Evolutionary conservation across 2,329 filamentous ascomycete genomes (phyloP).

Genomic region (Lizonia empirigonia): DNA sequence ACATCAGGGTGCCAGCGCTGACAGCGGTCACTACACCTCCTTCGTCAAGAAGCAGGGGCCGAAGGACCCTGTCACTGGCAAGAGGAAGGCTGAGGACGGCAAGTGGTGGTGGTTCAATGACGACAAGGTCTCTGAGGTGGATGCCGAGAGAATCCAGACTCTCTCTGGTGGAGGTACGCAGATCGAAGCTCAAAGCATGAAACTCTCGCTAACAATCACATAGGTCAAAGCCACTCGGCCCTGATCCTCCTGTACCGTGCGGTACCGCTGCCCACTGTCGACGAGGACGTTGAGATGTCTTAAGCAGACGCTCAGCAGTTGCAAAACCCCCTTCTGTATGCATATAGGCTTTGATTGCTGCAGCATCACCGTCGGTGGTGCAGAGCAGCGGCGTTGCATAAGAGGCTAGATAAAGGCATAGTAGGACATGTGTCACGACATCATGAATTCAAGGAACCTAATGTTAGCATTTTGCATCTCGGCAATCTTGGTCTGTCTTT

Average conservation of each 20-base stretch:
- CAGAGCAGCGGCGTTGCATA: conserved; percentile 41
- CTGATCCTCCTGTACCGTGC: conserved; percentile 80
- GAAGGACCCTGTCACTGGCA: conserved; percentile 75
- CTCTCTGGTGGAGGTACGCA: conserved; percentile 80
- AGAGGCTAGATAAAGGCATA: conserved; percentile 28
- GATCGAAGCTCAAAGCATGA: conserved; percentile 1
- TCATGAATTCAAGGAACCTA: conserved; percentile 23
- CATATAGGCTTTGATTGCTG: conserved; percentile 19
- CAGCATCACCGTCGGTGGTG: conserved; percentile 17
- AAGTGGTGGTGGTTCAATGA: conserved; percentile 99
- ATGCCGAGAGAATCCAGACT: conserved; percentile 86
- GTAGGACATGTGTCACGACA: conserved; percentile 25
- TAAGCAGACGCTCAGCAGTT: conserved; percentile 14
- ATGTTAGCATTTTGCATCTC: background rate
- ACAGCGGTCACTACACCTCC: conserved; percentile 97
- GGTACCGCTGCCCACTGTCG: conserved; percentile 68
- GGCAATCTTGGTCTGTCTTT: background rate
- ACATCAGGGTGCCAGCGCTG: conserved; percentile 93
- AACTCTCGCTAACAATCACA: conserved; percentile 21
- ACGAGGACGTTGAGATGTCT: conserved; percentile 50
- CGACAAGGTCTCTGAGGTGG: conserved; percentile 92
- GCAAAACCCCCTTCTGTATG: conserved; percentile 4
- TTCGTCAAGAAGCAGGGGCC: conserved; percentile 91
- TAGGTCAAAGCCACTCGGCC: conserved; percentile 77
- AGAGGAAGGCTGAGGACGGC: conserved; percentile 80